Evolutionary conservation across 2,329 filamentous ascomycete species (phyloP).

Genomic region (Colletotrichum lupini): DNA sequence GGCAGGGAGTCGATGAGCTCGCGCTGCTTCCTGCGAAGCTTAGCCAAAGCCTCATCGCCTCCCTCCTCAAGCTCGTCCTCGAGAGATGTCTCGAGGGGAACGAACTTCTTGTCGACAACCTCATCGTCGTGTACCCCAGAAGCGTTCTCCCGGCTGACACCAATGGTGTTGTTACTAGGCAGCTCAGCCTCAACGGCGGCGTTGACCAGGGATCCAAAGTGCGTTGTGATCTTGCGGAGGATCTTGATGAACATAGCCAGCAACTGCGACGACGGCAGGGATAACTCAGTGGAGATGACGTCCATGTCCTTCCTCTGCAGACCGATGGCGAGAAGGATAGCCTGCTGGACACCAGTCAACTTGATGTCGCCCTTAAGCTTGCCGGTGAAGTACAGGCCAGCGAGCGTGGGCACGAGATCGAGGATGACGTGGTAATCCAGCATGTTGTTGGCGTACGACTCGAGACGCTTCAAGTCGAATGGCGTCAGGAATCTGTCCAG

Average conservation of each 20-base stretch:
- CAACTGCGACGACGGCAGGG: slow-evolving; percentile 79
- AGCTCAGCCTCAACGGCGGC: slow-evolving; percentile 77
- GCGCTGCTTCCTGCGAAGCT: slow-evolving; percentile 82
- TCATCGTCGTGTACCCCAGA: slow-evolving; percentile 77
- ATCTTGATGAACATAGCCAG: slow-evolving; percentile 99
- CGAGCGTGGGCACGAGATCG: slow-evolving; percentile 87
- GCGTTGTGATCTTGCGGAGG: slow-evolving; percentile 83
- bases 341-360: slow-evolving; percentile 84
- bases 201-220: slow-evolving; percentile 81
- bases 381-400: slow-evolving; percentile 86
- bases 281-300: slow-evolving; percentile 81
- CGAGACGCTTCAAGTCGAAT: slow-evolving; percentile 93
- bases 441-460: slow-evolving; percentile 96
- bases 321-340: slow-evolving; percentile 89
- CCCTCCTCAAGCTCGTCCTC: slow-evolving; percentile 88
- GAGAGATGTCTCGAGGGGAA: slow-evolving; percentile 76
- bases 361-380: slow-evolving; percentile 74
- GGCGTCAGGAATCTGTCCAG: slow-evolving; percentile 85
- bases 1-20: slow-evolving; percentile 92
- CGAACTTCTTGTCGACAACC: slow-evolving; percentile 72
- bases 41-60: slow-evolving; percentile 78
- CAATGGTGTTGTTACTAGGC: slow-evolving; percentile 66
- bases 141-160: slow-evolving; percentile 69
- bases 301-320: slow-evolving; percentile 91
- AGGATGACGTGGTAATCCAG: slow-evolving; percentile 98